Base-by-base conservation (phyloP, 495 filamentous ascomycete species). In the Chaetomium fimeti region DNA sequence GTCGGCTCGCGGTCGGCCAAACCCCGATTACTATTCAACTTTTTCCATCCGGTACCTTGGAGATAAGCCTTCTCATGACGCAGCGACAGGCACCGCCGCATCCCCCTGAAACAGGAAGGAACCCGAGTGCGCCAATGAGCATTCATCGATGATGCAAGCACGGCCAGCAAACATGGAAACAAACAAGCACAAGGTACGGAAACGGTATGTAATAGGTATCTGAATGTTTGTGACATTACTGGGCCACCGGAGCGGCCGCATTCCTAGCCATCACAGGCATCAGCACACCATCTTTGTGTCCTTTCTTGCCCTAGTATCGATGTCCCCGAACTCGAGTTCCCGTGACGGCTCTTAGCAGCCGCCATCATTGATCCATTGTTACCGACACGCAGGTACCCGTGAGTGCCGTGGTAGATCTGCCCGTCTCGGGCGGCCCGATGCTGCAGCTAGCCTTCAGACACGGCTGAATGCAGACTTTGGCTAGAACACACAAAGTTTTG, bases 61-160 rank as follows among this genome's bases (percentile, higher is more conserved):
- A 13, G 43, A 47, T 47, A 40, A 43, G 40, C 40, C 40, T 43
- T 43, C 3, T 18, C 40, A 43, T 43, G 40, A 43, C 40, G 40
- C 40, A 57, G 4, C 11, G 15, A 9, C 8, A 27, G 38, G 38
- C 56, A 58, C 6, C 24, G 27, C 42, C 42, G 27, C 25, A 43
- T 22, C n/a, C 16, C 36, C n/a, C 43, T 60, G 57, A 60, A 60
- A 60, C 57, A 49, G 27, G 43, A 48, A 22, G 24, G 57, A 49
- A 24, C 36, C 45, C 18, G 57, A 43, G 40, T 27, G 27, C 27
- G 13, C 43, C 25, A 29, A 36, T 48, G 7, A 13, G 18, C 8
- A 47, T 32, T 57, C 9, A 27, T 60, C n/a, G n/a, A 16, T 15
- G 57, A 3, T 24, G 57, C 57, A 60, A 24, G 22, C 24, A 47